These are phyloP conservation scores for Actinomortierella wolfii DNA, from an alignment of 371 early-diverging fungal genomes.

Conservation along the genomic window DNA sequence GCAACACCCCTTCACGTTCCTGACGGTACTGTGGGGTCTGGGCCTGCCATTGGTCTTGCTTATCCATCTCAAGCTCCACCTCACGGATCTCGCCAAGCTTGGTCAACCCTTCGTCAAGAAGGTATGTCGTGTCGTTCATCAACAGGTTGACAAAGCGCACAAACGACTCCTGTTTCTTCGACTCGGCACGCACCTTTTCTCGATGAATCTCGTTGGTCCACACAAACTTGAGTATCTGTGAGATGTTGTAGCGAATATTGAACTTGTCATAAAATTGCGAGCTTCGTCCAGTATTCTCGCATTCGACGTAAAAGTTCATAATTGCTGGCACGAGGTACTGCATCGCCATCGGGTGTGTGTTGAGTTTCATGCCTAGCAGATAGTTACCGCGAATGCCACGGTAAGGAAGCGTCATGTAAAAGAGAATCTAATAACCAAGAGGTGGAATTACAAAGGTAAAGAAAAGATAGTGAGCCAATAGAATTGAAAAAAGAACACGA, in stretches of 20 bases:
- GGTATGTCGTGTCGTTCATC: conserved; percentile 95
- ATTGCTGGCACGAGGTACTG: conserved; percentile 78
- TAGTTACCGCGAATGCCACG: conserved; percentile 53
- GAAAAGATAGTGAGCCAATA: too few species aligned
- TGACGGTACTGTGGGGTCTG: conserved; percentile 58
- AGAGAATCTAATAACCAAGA: conserved; percentile 61
- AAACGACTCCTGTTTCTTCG: conserved; percentile 74
- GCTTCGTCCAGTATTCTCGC: conserved; percentile 92
- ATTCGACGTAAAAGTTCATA: conserved; percentile 93
- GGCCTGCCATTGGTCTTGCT: conserved; percentile 58
- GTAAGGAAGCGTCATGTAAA: conserved; percentile 66
- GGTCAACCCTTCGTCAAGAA: conserved; percentile 91
- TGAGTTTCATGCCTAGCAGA: conserved; percentile 69
- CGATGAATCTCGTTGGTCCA: conserved; percentile 79
- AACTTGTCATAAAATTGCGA: conserved; percentile 98
- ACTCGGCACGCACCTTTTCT: conserved; percentile 58
- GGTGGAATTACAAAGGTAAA: not conserved
- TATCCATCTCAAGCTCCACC: conserved; percentile 80
- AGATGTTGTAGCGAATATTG: conserved; percentile 95
- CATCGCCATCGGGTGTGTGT: conserved; percentile 75
- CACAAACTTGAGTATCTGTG: conserved; percentile 87
- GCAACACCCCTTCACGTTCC: conserved; percentile 69
- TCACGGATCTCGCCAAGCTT: conserved; percentile 85
- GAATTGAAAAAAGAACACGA: too few species aligned
- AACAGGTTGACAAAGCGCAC: conserved; percentile 92